Base-by-base conservation (phyloP, 202 grass and related monocot genomes). In the Bolboschoenoplectus hybrid region DNA sequence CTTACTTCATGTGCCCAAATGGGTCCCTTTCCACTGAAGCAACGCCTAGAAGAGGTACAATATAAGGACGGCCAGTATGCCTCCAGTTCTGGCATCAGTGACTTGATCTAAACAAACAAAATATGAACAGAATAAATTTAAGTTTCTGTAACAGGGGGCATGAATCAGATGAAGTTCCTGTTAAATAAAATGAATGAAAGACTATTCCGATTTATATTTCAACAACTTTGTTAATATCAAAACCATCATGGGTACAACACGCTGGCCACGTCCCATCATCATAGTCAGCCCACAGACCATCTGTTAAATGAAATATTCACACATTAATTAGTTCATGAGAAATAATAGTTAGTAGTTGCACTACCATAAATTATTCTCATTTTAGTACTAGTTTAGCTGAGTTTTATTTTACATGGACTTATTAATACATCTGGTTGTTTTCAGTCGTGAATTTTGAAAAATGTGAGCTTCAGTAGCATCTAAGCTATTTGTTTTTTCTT, bases 1-100 rank as follows among this genome's bases (percentile, higher is more conserved):
- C 32, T 70, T 87, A 98, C 97, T 93, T 99, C 93, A 67, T 99
- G 97, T 14, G 80, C 92, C 97, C 97, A 99, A 81, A 99, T 92
- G 3, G 88, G 77, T 1, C 90, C 93, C 73, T 32, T 96, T 62
- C 93, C 90, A 81, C 93, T 88, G 61, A 92, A 99, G 89, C 97
- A 99, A 56, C 87, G 89, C 4, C 85, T 94, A 7, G 90, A 89
- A 74, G 88, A 89, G 61, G 93, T 85, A 5, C 97, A 99, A 36
- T 91, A 94, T 14, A 94, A 85, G 45, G 97, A 92, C 6, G 97
- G 93, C 97, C 97, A 99, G 58, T 96, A 94, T 53, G 89, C 92
- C 87, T 96, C 90, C 2, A 99, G 86, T 77, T 88, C 89, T 47
- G 92, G 86, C 68, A 69, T 81, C 85, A 99, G 72, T 73, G 91